These are phyloP conservation scores for Gynostemma pentaphyllum DNA, from an alignment of 306 rosid genomes.

Conservation along the genomic window DNA sequence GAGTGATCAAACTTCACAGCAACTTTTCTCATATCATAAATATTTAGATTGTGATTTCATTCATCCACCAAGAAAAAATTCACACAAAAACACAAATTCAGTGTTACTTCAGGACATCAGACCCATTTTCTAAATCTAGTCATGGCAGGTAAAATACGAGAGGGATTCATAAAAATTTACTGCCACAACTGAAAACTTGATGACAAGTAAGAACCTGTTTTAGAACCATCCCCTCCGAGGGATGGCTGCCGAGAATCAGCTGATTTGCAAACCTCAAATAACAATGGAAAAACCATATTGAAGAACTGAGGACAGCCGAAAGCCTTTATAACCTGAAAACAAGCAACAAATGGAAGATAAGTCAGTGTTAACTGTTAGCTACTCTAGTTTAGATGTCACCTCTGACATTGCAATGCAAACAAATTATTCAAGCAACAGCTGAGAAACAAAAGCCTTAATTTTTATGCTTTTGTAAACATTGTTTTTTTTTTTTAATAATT, in stretches of 20 bases:
- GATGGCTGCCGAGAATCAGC: constrained; percentile 39
- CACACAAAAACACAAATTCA: too few relatives aligned
- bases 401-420: neutral
- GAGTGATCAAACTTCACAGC: neutral
- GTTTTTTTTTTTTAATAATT: neutral
- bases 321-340: constrained; percentile 74
- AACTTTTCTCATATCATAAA: neutral
- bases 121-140: neutral
- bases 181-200: constrained; percentile 1
- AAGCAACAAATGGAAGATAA: constrained; percentile 10
- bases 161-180: neutral
- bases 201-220: constrained; percentile 42
- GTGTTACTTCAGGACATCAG: neutral
- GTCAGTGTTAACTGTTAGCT: constrained; percentile 17
- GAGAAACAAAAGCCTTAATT: neutral
- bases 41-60: neutral
- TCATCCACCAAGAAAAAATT: neutral
- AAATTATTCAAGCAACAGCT: neutral
- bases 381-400: neutral
- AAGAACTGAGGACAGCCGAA: constrained; percentile 78
- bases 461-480: neutral
- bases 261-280: constrained; percentile 48
- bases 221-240: constrained; percentile 29
- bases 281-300: constrained; percentile 47
- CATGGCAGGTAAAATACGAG: neutral